Conservation (phyloP, 2,329 filamentous ascomycete species). For the Colletotrichum spaethianum region DNA sequence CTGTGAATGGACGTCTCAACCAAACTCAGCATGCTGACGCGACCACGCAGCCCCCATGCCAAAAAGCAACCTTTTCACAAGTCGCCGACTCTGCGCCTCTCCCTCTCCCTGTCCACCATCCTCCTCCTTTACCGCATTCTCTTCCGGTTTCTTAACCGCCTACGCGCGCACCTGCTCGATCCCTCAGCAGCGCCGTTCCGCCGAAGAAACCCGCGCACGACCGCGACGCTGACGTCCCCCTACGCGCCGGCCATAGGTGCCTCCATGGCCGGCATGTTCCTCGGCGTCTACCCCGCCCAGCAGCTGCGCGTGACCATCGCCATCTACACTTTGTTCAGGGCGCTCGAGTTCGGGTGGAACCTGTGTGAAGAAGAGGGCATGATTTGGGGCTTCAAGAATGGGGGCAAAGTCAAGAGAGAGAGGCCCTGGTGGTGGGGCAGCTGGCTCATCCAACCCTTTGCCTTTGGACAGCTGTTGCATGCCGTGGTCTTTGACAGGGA, state of each 20-base stretch:
- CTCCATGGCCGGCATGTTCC: constrained; percentile 85
- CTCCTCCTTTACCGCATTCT: constrained; percentile 90
- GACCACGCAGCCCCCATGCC: constrained; percentile 43
- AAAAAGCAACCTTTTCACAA: constrained; percentile 70
- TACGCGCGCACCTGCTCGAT: constrained; percentile 84
- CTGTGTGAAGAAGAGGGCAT: constrained; percentile 81
- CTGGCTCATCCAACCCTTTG: constrained; percentile 84
- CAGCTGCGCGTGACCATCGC: constrained; percentile 83
- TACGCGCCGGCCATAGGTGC: constrained; percentile 93
- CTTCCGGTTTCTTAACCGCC: constrained; percentile 87
- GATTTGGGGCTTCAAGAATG: constrained; percentile 72
- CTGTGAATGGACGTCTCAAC: not conserved
- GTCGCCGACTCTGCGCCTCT: constrained; percentile 81
- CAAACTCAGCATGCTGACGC: not conserved
- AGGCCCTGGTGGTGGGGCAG: constrained; percentile 88
- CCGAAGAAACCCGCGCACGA: constrained; percentile 83
- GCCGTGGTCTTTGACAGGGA: constrained; percentile 84
- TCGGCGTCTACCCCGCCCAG: constrained; percentile 79
- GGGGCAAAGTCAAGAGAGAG: constrained; percentile 69
- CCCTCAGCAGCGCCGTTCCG: constrained; percentile 87
- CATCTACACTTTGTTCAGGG: constrained; percentile 85
- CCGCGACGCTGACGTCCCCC: constrained; percentile 82
- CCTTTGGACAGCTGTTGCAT: constrained; percentile 82
- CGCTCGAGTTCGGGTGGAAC: constrained; percentile 91
- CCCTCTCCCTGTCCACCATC: constrained; percentile 86